Evolutionary conservation across 106 monocot species (phyloP), one percentile per base, ranked within the genome.

Genomic region (Ottelia alismoides): DNA sequence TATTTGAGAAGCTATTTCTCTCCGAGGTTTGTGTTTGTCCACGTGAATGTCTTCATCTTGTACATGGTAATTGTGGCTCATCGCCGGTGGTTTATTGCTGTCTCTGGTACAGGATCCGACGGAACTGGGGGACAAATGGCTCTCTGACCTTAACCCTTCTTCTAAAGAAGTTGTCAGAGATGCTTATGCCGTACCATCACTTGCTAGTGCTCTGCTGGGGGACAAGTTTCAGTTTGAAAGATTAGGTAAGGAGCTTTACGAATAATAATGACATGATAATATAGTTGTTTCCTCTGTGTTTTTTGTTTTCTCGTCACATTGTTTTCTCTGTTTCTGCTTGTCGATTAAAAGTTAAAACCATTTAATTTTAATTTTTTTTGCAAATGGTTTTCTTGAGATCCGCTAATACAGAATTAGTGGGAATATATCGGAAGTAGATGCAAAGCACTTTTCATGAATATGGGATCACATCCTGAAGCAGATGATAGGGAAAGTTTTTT

Each of bases 141-240:
- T 98, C n/a, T 52, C 76, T 16, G 85, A 98, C 77, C 60, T 98
- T 57, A 98, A 90, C 50, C 79, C 89, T 11, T 1, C 68, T 21
- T 98, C 98, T 1, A 98, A 98, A 65, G 82, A 82, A 66, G 74
- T 98, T 29, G 82, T 90, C 54, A 31, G 56, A 19, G 74, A 73
- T 47, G 89, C 90, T 20, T 98, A 69, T 65, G 89, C 85, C 1
- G 85, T 85, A 11, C 70, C 96, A 20, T 56, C 64, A 2, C 79
- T 98, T 63, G 63, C 72, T 24, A 72, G 18, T 65, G 82, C 90
- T 30, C 56, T 65, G 11, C 14, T 77, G 31, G 98, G 85, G 25
- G 82, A 89, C 69, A 76, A 62, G 44, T 94, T 94, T 58, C 94
- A 94, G 55, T 90, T 98, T 56, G 98, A 90, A 57, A 76, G 90